phyloP scores from a whole-genome alignment of 345 rosid species.

The Excoecaria cochinchinensis region DNA sequence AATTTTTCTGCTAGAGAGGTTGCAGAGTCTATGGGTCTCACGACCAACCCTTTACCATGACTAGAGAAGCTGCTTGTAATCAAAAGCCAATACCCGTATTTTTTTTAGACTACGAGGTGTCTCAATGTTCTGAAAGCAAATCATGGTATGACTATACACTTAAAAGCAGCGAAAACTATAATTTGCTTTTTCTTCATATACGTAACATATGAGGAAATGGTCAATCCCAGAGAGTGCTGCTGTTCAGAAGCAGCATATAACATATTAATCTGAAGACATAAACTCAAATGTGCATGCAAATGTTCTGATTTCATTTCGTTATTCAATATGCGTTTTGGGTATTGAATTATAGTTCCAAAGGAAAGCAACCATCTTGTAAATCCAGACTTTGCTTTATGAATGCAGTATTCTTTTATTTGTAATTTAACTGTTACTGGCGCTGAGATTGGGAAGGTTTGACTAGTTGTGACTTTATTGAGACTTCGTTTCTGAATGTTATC shows the following conservation, averaged over 20 bases:
- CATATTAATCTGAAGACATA: constrained; percentile 11
- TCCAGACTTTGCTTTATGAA: constrained; percentile 8
- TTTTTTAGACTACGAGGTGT: constrained; percentile 4
- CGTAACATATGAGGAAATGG: background rate
- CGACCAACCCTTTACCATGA: constrained; percentile 50
- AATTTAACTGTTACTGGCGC: background rate
- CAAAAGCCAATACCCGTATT: constrained; percentile 1
- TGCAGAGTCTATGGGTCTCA: constrained; percentile 70
- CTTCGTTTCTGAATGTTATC: background rate
- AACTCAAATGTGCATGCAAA: constrained; percentile 9
- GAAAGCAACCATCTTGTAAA: constrained; percentile 9
- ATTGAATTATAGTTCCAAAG: background rate
- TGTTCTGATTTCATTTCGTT: background rate
- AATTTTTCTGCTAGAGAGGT: constrained; percentile 61
- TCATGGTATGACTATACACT: background rate
- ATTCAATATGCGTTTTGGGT: background rate
- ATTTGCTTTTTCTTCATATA: background rate
- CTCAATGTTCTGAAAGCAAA: constrained; percentile 15
- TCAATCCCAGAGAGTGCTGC: constrained; percentile 8
- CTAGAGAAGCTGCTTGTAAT: background rate
- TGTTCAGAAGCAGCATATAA: background rate
- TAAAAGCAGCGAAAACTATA: background rate
- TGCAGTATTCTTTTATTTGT: constrained; percentile 35
- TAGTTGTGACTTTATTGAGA: background rate
- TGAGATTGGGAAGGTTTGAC: background rate